A percentile compares a stretch with the other conserved stretches of the same genome.
Conservation (phyloP, 257 asterid species). For the Sherardia arvensis region DNA sequence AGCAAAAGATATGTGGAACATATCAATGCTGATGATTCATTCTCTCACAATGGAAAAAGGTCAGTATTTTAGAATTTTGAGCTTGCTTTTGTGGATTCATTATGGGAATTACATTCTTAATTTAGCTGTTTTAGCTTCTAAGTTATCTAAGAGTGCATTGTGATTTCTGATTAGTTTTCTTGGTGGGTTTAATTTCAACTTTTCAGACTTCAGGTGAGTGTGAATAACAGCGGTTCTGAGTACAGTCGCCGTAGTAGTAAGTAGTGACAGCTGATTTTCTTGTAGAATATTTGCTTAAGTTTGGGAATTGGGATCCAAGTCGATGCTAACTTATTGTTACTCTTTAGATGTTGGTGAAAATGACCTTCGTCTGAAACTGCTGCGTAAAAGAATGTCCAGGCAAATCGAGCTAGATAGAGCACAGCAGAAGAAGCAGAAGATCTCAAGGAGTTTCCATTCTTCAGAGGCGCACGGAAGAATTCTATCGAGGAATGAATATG, state of each 20-base stretch:
- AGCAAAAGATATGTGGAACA: conserved; percentile 34
- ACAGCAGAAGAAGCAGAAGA: conserved; percentile 30
- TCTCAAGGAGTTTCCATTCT: conserved; percentile 30
- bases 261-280: conserved; percentile 18
- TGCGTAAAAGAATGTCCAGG: conserved; percentile 41
- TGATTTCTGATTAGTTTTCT: conserved; percentile 3
- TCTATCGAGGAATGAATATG: conserved; percentile 10
- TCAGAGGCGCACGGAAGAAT: conserved; percentile 20
- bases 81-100: neutral
- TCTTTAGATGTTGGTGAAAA: conserved; percentile 27
- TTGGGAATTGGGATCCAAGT: neutral
- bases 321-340: conserved; percentile 12
- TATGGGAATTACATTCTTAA: neutral
- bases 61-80: conserved; percentile 1
- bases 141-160: neutral
- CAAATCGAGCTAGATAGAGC: conserved; percentile 25
- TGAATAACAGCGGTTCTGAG: conserved; percentile 17
- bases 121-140: neutral
- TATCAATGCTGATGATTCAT: conserved; percentile 18
- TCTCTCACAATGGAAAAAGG: conserved; percentile 23
- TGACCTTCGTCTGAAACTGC: conserved; percentile 53
- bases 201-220: conserved; percentile 33
- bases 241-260: conserved; percentile 27
- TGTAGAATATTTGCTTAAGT: neutral
- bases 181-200: conserved; percentile 5